Base-by-base conservation (phyloP, 768 basidiomycete genomes). In the Boletus eberwhitei region DNA sequence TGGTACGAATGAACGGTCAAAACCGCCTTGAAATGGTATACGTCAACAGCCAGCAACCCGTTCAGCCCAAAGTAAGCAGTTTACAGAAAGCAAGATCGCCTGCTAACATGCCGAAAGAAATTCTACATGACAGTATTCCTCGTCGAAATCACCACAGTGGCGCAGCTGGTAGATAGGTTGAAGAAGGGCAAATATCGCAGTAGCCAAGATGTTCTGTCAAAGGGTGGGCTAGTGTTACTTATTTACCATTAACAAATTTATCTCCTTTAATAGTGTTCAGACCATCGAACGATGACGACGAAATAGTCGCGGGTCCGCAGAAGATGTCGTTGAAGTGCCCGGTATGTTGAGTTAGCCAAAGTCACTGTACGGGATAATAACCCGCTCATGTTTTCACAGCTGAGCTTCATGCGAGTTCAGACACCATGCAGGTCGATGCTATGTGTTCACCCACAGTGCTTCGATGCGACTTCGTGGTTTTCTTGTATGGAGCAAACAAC, bases 401-500 rank as follows among this genome's bases (percentile, higher is more conserved):
- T 99, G 57, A 93, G 91, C 42, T 97, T 89, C 69, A 82, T 86
- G 70, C 89, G 95, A 7, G 85, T 99, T 52, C 76, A 72, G 34
- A 87, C 82, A 0, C 96, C 97, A 8, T 86, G 90, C 68, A 89
- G 96, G 31, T 95, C 97, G 1, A 79, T 75, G n/a, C 77, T 79
- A 55, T 98, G 97, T 65, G 84, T 89, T 36, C 97, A 98, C 71
- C 75, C 90, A 8, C 90, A 94, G 62, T 99, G 97, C 69, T 99
- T 98, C 72, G 97, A 99, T 71, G 94, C 94, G 0, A 79, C 79
- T 17, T 92, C 90, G 38, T 99, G 94, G 94, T 92, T 88, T 65
- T 87, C 87, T 5, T 85, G 96, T 68, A 98, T 97, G 84, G 91
- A 96, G 65, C 87, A 92, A 73, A 98, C 94, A 9, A 97, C 96